phyloP scores from a whole-genome alignment of 2,329 filamentous ascomycete genomes.

The Lasiodiplodia sp. region DNA sequence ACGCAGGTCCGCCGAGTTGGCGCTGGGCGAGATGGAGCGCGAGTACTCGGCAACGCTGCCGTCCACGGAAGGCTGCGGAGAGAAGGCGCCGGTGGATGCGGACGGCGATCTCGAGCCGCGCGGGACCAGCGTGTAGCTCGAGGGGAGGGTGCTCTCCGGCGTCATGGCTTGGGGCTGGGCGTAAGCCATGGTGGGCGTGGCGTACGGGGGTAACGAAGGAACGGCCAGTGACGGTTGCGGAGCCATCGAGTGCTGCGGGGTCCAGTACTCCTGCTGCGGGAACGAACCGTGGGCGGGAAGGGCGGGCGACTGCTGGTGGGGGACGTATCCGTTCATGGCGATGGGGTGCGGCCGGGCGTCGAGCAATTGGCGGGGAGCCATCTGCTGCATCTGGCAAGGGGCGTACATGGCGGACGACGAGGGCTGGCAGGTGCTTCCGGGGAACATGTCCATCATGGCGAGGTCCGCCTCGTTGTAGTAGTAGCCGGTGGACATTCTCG shows the following conservation, averaged over 20 bases:
- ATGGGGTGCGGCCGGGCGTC: constrained; percentile 12
- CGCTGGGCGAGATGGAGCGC: constrained; percentile 49
- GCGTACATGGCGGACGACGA: constrained; percentile 36
- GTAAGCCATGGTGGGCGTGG: constrained; percentile 28
- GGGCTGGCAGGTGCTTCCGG: constrained; percentile 46
- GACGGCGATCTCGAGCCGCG: constrained; percentile 28
- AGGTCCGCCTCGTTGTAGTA: constrained; percentile 43
- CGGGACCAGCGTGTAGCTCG: constrained; percentile 22
- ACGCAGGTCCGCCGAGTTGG: constrained; percentile 45
- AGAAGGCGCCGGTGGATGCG: constrained; percentile 25
- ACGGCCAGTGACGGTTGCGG: constrained; percentile 22
- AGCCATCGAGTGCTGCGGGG: constrained; percentile 22
- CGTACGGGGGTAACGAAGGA: constrained; percentile 26
- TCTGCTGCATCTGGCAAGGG: constrained; percentile 28
- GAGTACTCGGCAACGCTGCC: constrained; percentile 35
- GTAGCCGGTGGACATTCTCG: constrained; percentile 29
- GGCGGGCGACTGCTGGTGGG: constrained; percentile 11
- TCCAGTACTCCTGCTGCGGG: constrained; percentile 30
- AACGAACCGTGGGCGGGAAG: constrained; percentile 22
- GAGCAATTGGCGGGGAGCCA: constrained; percentile 23
- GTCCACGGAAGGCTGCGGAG: constrained; percentile 28
- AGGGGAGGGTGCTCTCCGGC: constrained; percentile 28
- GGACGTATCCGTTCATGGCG: constrained; percentile 26
- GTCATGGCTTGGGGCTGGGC: constrained; percentile 21
- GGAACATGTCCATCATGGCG: constrained; percentile 47